These are phyloP conservation scores for Styphnolobium japonicum DNA, from an alignment of 306 rosid genomes.

Conservation along the genomic window DNA sequence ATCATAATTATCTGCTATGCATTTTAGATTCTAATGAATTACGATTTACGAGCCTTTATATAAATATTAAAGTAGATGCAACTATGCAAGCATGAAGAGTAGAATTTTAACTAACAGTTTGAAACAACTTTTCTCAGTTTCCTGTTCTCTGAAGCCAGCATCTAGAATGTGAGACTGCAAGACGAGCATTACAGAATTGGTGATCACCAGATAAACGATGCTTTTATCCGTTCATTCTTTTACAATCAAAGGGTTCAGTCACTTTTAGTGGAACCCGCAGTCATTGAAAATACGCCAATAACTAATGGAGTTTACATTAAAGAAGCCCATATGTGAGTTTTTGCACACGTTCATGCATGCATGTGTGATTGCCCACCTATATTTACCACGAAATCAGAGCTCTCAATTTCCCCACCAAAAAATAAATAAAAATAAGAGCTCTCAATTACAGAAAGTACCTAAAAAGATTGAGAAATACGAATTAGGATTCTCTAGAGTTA, in stretches of 20 bases:
- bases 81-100: not conserved
- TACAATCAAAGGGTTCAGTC: constrained; percentile 34
- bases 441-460: too few species aligned
- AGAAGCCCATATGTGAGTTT: too few species aligned
- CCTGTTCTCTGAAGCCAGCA: constrained; percentile 64
- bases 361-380: too few species aligned
- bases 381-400: too few species aligned
- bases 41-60: not conserved
- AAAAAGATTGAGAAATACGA: too few species aligned
- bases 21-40: not conserved
- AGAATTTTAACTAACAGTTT: constrained; percentile 30
- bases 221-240: constrained; percentile 38
- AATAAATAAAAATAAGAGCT: too few species aligned
- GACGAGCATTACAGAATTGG: constrained; percentile 51
- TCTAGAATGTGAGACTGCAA: constrained; percentile 55
- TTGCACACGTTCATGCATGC: too few species aligned
- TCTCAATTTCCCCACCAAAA: too few species aligned
- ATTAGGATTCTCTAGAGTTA: too few species aligned
- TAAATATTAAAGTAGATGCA: not conserved
- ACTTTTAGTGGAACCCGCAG: constrained; percentile 47
- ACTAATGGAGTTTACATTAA: not conserved
- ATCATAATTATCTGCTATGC: not conserved
- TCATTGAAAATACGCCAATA: not conserved
- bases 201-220: constrained; percentile 58
- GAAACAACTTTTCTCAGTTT: constrained; percentile 44